Evolutionary conservation across 1,139 yeast genomes (phyloP).

Genomic region (Diutina pseudorugosa): DNA sequence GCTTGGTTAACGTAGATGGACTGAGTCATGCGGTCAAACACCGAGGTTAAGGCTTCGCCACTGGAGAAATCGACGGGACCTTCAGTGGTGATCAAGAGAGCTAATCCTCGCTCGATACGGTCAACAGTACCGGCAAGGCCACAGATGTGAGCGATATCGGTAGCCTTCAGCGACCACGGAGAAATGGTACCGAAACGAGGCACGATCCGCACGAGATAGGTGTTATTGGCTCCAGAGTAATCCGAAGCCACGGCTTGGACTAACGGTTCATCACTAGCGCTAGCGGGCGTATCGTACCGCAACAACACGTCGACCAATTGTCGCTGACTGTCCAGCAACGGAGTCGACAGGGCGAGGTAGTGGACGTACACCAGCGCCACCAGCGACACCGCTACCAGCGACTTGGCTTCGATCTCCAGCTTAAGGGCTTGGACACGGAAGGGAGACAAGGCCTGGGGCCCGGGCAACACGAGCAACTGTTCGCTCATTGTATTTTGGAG

Average conservation of each 20-base stretch:
- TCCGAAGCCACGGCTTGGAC: slow-evolving; percentile 13
- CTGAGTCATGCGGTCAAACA: slow-evolving; percentile 96
- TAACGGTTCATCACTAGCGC: slow-evolving; percentile 25
- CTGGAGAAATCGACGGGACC: slow-evolving; percentile 48
- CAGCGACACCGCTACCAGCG: slow-evolving; percentile 37
- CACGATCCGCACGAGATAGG: slow-evolving; percentile 58
- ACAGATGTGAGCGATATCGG: slow-evolving; percentile 84
- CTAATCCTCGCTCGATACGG: slow-evolving; percentile 85
- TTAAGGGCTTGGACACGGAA: slow-evolving; percentile 70
- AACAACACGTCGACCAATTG: slow-evolving; percentile 51
- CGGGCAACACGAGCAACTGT: slow-evolving; percentile 52
- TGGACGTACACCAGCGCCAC: slow-evolving; percentile 73
- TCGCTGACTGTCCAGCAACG: slow-evolving; percentile 19
- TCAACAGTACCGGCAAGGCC: slow-evolving; percentile 62
- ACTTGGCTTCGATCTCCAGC: slow-evolving; percentile 59
- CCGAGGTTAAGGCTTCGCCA: slow-evolving; percentile 43
- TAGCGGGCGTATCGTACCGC: slow-evolving; percentile 62
- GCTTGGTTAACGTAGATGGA: slow-evolving; percentile 40
- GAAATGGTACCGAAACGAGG: slow-evolving; percentile 96
- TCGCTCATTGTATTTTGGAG: slow-evolving; percentile 9
- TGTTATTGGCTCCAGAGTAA: slow-evolving; percentile 26
- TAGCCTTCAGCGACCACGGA: slow-evolving; percentile 99
- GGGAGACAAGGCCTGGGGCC: slow-evolving; percentile 81
- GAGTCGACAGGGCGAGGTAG: slow-evolving; percentile 49
- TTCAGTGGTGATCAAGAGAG: slow-evolving; percentile 49